These are phyloP conservation scores for Geosmithia morbida DNA, from an alignment of 2,329 filamentous ascomycete species.

Conservation along the genomic window DNA sequence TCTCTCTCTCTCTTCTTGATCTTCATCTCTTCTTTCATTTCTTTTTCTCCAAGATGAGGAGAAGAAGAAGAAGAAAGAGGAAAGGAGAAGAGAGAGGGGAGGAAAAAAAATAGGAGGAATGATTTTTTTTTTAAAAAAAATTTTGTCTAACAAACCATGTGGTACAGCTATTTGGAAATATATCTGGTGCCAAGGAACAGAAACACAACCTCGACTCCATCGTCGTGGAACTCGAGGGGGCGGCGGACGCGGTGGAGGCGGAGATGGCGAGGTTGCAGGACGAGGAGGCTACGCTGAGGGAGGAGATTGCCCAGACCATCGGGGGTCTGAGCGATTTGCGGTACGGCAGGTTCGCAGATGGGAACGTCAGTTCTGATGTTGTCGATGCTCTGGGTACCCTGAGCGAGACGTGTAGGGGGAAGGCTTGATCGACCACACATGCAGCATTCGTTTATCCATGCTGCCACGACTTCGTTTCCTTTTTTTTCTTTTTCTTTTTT, in stretches of 20 bases:
- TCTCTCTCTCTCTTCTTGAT: neutral
- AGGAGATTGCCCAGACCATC: conserved; percentile 49
- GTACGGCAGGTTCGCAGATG: conserved; percentile 60
- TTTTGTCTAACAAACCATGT: neutral
- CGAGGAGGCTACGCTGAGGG: conserved; percentile 45
- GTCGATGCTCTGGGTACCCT: conserved; percentile 43
- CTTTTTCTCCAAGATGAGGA: too few species aligned
- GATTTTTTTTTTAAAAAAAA: too few species aligned
- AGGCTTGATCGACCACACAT: conserved; percentile 7
- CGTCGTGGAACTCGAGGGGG: conserved; percentile 53
- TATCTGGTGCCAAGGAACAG: conserved; percentile 26
- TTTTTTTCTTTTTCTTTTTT: neutral
- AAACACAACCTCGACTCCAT: conserved; percentile 51
- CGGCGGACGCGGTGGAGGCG: conserved; percentile 48
- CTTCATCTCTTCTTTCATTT: neutral
- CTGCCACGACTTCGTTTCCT: neutral
- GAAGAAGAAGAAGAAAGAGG: too few species aligned
- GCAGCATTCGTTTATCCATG: too few species aligned
- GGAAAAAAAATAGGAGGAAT: neutral
- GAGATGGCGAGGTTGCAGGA: conserved; percentile 53
- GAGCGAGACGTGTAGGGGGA: conserved; percentile 45
- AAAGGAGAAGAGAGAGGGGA: too few species aligned
- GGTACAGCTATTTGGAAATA: conserved; percentile 41
- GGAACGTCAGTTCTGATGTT: conserved; percentile 49
- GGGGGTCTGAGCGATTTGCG: conserved; percentile 68